These are phyloP conservation scores for Fusarium sterilihyphosum DNA, from an alignment of 2,329 filamentous ascomycete genomes.

Conservation along the genomic window DNA sequence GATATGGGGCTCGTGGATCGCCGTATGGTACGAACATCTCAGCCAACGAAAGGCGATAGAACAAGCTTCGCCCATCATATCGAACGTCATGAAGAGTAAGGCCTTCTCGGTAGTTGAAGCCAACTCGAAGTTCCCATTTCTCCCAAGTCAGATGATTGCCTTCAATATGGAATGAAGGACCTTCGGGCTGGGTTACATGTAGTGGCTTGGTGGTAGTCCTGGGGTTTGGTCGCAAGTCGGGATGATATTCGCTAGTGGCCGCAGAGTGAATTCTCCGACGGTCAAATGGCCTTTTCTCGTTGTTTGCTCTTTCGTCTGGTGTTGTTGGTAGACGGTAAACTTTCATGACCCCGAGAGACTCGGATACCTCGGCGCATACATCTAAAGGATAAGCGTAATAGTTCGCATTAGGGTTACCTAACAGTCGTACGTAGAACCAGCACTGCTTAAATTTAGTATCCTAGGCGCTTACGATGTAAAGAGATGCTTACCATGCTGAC, in stretches of 20 bases:
- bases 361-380: constrained; percentile 60
- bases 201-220: constrained; percentile 46
- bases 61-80: constrained; percentile 71
- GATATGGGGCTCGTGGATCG: constrained; percentile 61
- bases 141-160: constrained; percentile 62
- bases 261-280: constrained; percentile 51
- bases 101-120: constrained; percentile 76
- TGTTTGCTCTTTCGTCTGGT: constrained; percentile 47
- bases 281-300: constrained; percentile 51
- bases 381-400: constrained; percentile 66
- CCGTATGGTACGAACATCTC: constrained; percentile 76
- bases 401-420: constrained; percentile 59
- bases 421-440: constrained; percentile 46
- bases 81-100: constrained; percentile 74
- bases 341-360: constrained; percentile 56
- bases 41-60: constrained; percentile 70
- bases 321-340: constrained; percentile 56
- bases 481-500: constrained; percentile 56
- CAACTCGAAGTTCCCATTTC: constrained; percentile 74
- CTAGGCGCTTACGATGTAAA: fast-evolving
- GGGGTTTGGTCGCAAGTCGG: constrained; percentile 38
- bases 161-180: constrained; percentile 53
- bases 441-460: constrained; percentile 15
- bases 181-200: constrained; percentile 45
- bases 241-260: constrained; percentile 55